Evolutionary conservation across 495 filamentous ascomycete genomes (phyloP), one percentile per base, ranked within the genome.

Genomic region (Hypoxylon intermedium): DNA sequence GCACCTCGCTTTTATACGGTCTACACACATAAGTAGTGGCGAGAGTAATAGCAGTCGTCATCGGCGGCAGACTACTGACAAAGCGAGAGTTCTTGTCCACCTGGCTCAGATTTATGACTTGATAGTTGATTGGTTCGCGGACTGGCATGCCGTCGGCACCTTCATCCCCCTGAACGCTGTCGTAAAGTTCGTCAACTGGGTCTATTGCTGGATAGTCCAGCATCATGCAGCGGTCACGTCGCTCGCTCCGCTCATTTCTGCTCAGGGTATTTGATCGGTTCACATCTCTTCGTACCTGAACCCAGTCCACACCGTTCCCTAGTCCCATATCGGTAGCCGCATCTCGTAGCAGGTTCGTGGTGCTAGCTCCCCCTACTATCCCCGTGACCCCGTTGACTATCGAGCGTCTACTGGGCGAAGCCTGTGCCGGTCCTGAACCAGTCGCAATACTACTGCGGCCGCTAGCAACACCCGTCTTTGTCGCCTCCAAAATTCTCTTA

Each of bases 11-110:
- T 45, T 92, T 85, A 69, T 97, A 96, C 4, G 95, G 95, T 37
- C 95, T 86, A 67, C 95, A 98, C 21, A 99, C 85, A 67, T 96
- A 96, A 5, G 89, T 90, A 50, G 95, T 92, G 1, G 93, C 92
- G 18, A 99, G 82, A 51, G 86, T 90, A 46, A 88, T 83, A 0
- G 94, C 84, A 30, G 89, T 97, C 1, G 87, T 93, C 76, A 88
- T 89, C 2, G 91, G 85, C n/a, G 95, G 94, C n/a, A 98, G 77
- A 66, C 83, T 93, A 65, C 84, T 89, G 44, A 98, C 79, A 70
- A 97, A 99, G 5, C 94, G 87, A 0, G 94, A 89, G 72, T 91
- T 95, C 73, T 98, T 98, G 77, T 99, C 94, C 0, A 99, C 94
- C 28, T 96, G 82, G 34, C 76, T 83, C 7, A 96, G 77, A 70